Conservation (phyloP, 352 stramenopile genomes). For the Phytophthora niederhauseri region DNA sequence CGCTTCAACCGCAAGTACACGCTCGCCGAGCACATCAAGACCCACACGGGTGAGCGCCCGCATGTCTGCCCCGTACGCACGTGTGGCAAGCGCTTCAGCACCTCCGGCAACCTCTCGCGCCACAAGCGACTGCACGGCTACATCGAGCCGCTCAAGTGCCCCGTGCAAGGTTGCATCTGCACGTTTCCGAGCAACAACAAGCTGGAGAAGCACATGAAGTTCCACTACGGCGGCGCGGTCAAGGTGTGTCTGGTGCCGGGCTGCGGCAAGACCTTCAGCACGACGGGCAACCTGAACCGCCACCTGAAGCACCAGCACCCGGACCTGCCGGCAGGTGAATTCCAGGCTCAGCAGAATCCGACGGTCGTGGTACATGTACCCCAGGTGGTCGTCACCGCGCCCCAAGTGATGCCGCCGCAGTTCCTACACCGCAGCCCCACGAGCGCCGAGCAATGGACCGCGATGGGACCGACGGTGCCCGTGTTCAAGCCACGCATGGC, state of each 20-base stretch:
- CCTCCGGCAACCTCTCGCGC: slow-evolving; percentile 58
- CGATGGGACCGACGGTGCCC: slow-evolving; percentile 9
- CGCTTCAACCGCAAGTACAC: slow-evolving; percentile 58
- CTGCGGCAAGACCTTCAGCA: slow-evolving; percentile 68
- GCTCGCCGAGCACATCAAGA: slow-evolving; percentile 59
- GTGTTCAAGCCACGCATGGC: slow-evolving; percentile 27
- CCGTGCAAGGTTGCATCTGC: slow-evolving; percentile 41
- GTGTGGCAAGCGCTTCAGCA: slow-evolving; percentile 61
- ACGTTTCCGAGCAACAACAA: slow-evolving; percentile 55
- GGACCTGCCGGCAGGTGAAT: slow-evolving; percentile 13
- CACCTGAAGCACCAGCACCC: slow-evolving; percentile 51
- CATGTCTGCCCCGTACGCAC: slow-evolving; percentile 44
- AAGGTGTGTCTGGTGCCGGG: no score
- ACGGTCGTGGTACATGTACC: not conserved
- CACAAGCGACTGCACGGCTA: slow-evolving; percentile 58
- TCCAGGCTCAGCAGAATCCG: slow-evolving; percentile 5
- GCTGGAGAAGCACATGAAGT: slow-evolving; percentile 67
- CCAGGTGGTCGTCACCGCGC: slow-evolving; percentile 12
- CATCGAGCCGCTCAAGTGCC: slow-evolving; percentile 46
- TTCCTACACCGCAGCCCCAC: slow-evolving; percentile 36
- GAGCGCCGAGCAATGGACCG: slow-evolving; percentile 36
- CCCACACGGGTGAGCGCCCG: slow-evolving; percentile 57
- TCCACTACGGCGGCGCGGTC: slow-evolving; percentile 46
- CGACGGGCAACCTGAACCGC: slow-evolving; percentile 55
- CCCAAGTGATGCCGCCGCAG: slow-evolving; percentile 26